Base-by-base conservation (phyloP, 345 rosid genomes). In the Angophora floribunda region DNA sequence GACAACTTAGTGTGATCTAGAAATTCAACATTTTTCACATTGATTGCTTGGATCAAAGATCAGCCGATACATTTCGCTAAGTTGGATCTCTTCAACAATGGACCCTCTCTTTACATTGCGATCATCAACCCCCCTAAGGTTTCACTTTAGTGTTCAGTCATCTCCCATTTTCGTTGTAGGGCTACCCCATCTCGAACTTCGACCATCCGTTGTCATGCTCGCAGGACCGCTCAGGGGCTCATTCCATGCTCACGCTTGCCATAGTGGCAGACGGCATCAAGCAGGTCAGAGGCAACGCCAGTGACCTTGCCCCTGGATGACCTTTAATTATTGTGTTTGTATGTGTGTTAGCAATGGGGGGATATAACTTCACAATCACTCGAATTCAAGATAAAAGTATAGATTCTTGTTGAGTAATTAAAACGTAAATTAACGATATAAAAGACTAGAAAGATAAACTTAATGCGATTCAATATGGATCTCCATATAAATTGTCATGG, bases 281-380 rank as follows among this genome's bases (percentile, higher is more conserved):
- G 24, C 57, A 53, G 19, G 57, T 53, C 22, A 3, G 9, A 53
- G 57, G 57, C 57, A 3, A 24, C 57, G 1, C 57, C 1, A 6
- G 57, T 53, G 36, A n/a, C 36, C 19, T 19, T 14, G 75, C 41
- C 19, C 75, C 4, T 7, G 36, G 10, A 15, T 22, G 22, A 7
- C 79, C 67, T 26, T 2, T 59, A 59, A 26, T 26, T 26, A n/a
- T 0, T 11, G 0, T 5, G 67, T 5, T 12, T 26, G 67, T 5
- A 26, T 5, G 32, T 12, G 67, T 28, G 19, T 32, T 30, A 16
- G 79, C 44, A 16, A 67, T 67, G 79, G 4, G 41, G 79, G 44
- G 79, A 67, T 19, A 15, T 4, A 15, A 67, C 44, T 30, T 2
- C 7, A 32, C 22, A 5, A 16, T 7, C 79, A 32, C 45, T 16